These are phyloP conservation scores for Haplosporangium gracile DNA, from an alignment of 192 early-diverging fungal species.

Conservation along the genomic window DNA sequence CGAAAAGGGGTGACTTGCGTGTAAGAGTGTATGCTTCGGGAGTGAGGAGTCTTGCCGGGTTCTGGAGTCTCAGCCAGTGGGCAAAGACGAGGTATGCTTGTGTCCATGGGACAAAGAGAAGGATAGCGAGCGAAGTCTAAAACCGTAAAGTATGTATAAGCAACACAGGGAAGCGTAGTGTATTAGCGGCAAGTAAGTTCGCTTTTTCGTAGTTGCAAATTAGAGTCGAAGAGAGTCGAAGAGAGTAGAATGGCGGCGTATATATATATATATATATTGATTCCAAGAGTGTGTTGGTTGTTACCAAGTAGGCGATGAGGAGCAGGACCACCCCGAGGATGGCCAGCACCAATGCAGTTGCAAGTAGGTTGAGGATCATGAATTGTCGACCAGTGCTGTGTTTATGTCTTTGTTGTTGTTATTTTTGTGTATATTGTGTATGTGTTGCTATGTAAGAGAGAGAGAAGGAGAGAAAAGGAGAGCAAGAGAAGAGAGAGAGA, in stretches of 20 bases:
- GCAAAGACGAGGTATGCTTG: conserved; percentile 54
- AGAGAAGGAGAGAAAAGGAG: too few species aligned
- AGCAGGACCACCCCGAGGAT: conserved; percentile 48
- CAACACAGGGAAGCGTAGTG: not conserved
- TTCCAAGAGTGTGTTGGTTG: not conserved
- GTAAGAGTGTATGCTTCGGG: conserved; percentile 47
- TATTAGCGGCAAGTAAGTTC: not conserved
- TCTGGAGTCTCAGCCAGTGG: conserved; percentile 45
- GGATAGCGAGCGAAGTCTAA: conserved; percentile 48
- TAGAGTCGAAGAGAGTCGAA: not conserved
- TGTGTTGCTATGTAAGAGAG: too few species aligned
- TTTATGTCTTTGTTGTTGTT: too few species aligned
- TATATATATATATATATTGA: not conserved
- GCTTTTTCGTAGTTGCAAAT: not conserved
- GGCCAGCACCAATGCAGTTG: conserved; percentile 41
- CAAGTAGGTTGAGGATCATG: conserved; percentile 41
- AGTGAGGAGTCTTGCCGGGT: conserved; percentile 39
- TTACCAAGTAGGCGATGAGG: conserved; percentile 41
- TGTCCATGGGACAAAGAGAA: conserved; percentile 53
- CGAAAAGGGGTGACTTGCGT: conserved; percentile 3
- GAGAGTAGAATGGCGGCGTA: not conserved
- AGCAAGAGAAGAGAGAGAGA: too few species aligned
- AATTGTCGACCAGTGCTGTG: not conserved
- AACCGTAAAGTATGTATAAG: not conserved
- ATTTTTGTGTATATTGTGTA: too few species aligned